These are phyloP conservation scores for Cyberlindnera subsufficiens DNA, from an alignment of 805 yeast genomes.

Conservation along the genomic window DNA sequence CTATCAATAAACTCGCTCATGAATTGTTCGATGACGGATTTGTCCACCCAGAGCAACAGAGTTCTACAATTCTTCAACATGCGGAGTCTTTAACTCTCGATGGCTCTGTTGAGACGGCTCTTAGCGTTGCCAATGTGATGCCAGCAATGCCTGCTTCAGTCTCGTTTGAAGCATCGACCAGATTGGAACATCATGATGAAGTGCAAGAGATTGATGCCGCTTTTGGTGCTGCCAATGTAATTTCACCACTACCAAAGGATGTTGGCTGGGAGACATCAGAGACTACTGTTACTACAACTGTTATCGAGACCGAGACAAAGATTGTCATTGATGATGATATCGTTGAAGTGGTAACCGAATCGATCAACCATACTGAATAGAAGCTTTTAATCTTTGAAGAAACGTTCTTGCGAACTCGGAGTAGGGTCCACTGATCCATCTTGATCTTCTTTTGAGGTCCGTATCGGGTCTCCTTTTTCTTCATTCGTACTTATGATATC, in stretches of 20 bases:
- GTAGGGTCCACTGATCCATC: not conserved
- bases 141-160: not conserved
- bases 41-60: not conserved
- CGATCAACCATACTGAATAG: constrained; percentile 2
- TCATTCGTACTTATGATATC: not conserved
- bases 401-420: constrained; percentile 1
- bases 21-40: constrained; percentile 11
- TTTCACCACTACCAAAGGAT: not conserved
- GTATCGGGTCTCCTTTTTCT: not conserved
- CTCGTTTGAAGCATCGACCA: too few species aligned
- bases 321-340: constrained; percentile 17
- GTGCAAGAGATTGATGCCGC: not conserved
- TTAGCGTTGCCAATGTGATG: not conserved
- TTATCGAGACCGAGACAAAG: constrained; percentile 5
- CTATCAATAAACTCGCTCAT: constrained; percentile 7
- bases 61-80: not conserved
- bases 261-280: not conserved
- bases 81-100: not conserved
- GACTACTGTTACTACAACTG: constrained; percentile 1
- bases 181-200: too few species aligned
- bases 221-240: not conserved
- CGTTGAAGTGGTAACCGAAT: constrained; percentile 12
- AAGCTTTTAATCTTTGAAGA: not conserved
- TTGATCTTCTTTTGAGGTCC: not conserved
- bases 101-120: not conserved